These are phyloP conservation scores for Ascochyta koolunga DNA, from an alignment of 2,329 filamentous ascomycete species.

Conservation along the genomic window DNA sequence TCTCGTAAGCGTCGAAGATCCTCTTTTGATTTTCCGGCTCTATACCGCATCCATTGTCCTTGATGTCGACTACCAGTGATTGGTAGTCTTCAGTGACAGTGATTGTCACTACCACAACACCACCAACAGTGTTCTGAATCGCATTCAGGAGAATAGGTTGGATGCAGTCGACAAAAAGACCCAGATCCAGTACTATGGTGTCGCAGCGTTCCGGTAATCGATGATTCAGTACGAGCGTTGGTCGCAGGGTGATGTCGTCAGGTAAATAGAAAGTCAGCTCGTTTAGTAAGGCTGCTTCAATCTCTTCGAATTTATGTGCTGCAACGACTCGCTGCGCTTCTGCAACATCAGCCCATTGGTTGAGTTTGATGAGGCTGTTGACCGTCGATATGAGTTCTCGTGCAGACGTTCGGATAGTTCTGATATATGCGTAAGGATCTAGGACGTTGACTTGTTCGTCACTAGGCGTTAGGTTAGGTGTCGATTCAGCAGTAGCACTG, in stretches of 20 bases:
- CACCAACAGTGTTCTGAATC: constrained; percentile 49
- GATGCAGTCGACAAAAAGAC: constrained; percentile 52
- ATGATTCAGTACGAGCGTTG: constrained; percentile 45
- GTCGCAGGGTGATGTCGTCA: constrained; percentile 32
- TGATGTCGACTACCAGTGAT: constrained; percentile 48
- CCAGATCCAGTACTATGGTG: constrained; percentile 47
- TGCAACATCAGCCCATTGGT: constrained; percentile 48
- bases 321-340: constrained; percentile 26
- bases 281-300: constrained; percentile 43
- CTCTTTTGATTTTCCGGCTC: constrained; percentile 40
- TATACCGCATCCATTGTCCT: constrained; percentile 54
- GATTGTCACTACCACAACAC: constrained; percentile 46
- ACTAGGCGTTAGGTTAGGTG: constrained; percentile 17
- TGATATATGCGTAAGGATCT: constrained; percentile 36
- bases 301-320: constrained; percentile 37
- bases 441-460: constrained; percentile 19
- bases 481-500: constrained; percentile 11
- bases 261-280: constrained; percentile 38
- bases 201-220: constrained; percentile 35
- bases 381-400: constrained; percentile 54
- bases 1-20: constrained; percentile 55
- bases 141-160: constrained; percentile 53
- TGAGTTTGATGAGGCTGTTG: constrained; percentile 54
- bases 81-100: constrained; percentile 39
- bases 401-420: constrained; percentile 50